These are phyloP conservation scores for Thermomyces lanuginosus DNA, from an alignment of 2,329 filamentous ascomycete species.

Conservation along the genomic window DNA sequence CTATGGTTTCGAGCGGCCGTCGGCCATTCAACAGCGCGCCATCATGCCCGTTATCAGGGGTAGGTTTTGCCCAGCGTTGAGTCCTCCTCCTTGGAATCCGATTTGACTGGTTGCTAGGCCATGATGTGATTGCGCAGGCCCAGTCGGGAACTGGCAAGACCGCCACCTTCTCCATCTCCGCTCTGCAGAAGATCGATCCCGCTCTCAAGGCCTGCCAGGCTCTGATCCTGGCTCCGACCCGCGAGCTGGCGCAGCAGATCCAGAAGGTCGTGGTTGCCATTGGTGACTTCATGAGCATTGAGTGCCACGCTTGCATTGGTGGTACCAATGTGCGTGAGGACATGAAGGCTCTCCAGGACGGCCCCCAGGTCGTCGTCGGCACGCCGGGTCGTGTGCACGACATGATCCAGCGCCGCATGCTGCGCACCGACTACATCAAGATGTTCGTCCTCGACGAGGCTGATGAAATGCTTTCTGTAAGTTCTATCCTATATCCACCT, in stretches of 20 bases:
- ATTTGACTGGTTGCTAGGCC: slow-evolving; percentile 38
- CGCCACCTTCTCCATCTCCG: slow-evolving; percentile 97
- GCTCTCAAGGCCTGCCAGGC: slow-evolving; percentile 94
- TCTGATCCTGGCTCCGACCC: slow-evolving; percentile 90
- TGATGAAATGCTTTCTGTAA: slow-evolving; percentile 71
- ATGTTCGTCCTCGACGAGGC: slow-evolving; percentile 99
- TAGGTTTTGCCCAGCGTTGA: slow-evolving; percentile 31
- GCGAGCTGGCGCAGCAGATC: slow-evolving; percentile 97
- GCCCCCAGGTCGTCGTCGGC: slow-evolving; percentile 92
- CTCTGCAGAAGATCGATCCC: slow-evolving; percentile 96
- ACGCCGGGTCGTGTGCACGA: slow-evolving; percentile 97
- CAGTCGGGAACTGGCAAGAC: slow-evolving; percentile 99
- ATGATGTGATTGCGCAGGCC: slow-evolving; percentile 98
- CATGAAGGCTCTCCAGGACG: slow-evolving; percentile 93
- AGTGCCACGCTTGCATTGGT: slow-evolving; percentile 98
- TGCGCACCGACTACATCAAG: slow-evolving; percentile 97
- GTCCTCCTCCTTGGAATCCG: background rate
- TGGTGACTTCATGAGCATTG: slow-evolving; percentile 98
- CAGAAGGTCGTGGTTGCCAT: slow-evolving; percentile 98
- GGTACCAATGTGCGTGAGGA: slow-evolving; percentile 96
- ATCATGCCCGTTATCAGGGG: slow-evolving; percentile 99
- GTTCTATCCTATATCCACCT: slow-evolving; percentile 6
- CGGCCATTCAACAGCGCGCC: slow-evolving; percentile 98
- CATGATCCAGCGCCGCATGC: slow-evolving; percentile 96
- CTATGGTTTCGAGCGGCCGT: slow-evolving; percentile 99